Conservation (phyloP, 2,329 filamentous ascomycete genomes). For the Massarina eburnea region DNA sequence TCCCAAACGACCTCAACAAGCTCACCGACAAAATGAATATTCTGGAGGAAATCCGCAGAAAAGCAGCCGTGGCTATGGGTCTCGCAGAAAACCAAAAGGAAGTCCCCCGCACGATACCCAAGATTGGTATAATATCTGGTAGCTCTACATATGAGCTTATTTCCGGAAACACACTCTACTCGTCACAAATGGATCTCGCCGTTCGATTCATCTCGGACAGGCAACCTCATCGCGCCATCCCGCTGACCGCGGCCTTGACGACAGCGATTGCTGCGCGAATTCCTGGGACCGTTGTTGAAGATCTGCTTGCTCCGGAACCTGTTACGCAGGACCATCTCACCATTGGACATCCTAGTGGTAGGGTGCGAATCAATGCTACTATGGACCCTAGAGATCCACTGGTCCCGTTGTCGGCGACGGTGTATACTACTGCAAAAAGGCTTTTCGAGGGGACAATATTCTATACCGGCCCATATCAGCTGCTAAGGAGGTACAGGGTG, state of each 20-base stretch:
- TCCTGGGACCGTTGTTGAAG: slow-evolving; percentile 39
- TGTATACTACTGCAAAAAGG: no score
- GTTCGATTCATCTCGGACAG: slow-evolving; percentile 48
- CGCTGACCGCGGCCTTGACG: slow-evolving; percentile 47
- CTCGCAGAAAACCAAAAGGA: slow-evolving; percentile 50
- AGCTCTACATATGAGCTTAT: slow-evolving; percentile 43
- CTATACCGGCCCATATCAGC: no score
- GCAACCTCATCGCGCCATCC: slow-evolving; percentile 48
- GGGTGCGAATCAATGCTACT: no score
- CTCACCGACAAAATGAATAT: slow-evolving; percentile 52
- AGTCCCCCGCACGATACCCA: slow-evolving; percentile 62
- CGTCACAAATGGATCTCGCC: slow-evolving; percentile 41
- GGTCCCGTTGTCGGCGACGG: no score
- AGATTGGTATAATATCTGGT: slow-evolving; percentile 60
- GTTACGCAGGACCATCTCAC: slow-evolving; percentile 37
- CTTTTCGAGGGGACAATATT: no score
- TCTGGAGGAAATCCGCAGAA: slow-evolving; percentile 60
- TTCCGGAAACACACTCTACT: slow-evolving; percentile 40
- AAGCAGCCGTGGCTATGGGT: slow-evolving; percentile 64
- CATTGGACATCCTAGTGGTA: slow-evolving; percentile 44
- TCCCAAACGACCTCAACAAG: slow-evolving; percentile 57
- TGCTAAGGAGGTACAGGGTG: no score
- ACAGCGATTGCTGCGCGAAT: slow-evolving; percentile 45
- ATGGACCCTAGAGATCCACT: no score
- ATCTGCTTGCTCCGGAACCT: slow-evolving; percentile 25